A percentile compares a stretch with the other conserved stretches of the same genome.
Evolutionary conservation across 208 protist species (phyloP).

Genomic region (Acanthamoeba sp.): DNA sequence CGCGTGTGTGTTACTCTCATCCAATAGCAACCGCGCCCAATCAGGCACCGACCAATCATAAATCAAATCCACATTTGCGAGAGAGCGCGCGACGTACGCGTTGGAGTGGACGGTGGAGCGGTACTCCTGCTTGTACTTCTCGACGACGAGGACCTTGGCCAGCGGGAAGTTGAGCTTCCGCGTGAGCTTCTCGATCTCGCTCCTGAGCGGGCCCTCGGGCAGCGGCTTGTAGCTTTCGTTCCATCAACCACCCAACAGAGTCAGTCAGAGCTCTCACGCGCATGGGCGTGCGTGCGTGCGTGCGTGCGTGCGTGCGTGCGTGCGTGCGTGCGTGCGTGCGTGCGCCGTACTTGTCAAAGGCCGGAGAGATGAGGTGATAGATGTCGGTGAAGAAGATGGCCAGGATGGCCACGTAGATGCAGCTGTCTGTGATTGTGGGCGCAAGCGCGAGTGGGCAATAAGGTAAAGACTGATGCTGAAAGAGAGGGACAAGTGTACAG

Average conservation of each 20-base stretch:
- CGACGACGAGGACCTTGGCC: conserved; percentile 31
- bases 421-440: not conserved
- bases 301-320: no score
- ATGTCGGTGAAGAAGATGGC: conserved; percentile 65
- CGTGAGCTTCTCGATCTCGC: conserved; percentile 9
- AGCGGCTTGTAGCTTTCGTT: not conserved
- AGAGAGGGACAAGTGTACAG: not conserved
- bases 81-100: not conserved
- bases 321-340: not conserved
- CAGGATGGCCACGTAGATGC: conserved; percentile 43
- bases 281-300: no score
- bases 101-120: conserved; percentile 39
- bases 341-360: conserved; percentile 8
- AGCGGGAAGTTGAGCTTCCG: conserved; percentile 34
- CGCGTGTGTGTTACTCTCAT: no score
- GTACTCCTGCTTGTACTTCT: conserved; percentile 40
- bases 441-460: no score
- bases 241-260: no score
- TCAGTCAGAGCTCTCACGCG: no score
- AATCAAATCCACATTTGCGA: not conserved
- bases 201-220: conserved; percentile 13
- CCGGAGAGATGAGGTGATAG: conserved; percentile 38
- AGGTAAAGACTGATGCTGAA: no score
- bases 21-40: no score
- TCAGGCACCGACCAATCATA: not conserved